Base-by-base conservation (phyloP, 345 rosid species). In the Turnera subulata region DNA sequence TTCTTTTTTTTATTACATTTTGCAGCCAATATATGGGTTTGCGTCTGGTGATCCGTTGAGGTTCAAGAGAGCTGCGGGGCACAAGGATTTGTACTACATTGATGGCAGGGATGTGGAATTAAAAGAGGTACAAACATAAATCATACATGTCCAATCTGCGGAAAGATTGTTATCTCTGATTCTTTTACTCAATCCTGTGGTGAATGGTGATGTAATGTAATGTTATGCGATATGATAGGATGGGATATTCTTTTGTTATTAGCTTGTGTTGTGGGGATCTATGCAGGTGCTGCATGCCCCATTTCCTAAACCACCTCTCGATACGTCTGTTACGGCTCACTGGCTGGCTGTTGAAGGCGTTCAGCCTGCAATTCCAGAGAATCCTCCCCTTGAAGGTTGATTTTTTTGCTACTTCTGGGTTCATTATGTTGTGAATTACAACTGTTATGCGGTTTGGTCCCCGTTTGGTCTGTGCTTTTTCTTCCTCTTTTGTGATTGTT, bases 271-370 rank as follows among this genome's bases (percentile, higher is more conserved):
- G 23, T 43, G 6, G 17, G n/a, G 38, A 46, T 45, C 5, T 44
- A 21, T 61, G 63, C 62, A 91, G 97, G 80, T 91, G 37, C 48
- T 85, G 53, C 86, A 85, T 40, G 78, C 97, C 9, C 81, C 91
- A 62, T 62, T 85, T 29, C 71, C 86, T 3, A 83, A 70, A 58
- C 64, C 83, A 16, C 89, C 89, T 1, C 78, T 74, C 22, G 89
- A 82, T 61, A 65, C 86, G 25, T 73, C 82, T 0, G 55, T 87
- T 58, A 46, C 72, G 58, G 63, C 69, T 67, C 97, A 87, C 62
- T 87, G 97, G 96, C 77, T 87, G 22, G 96, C 96, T 22, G 71
- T 91, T 74, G 97, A 91, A 83, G 97, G 97, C 20, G 71, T 85
- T 58, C 97, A 87, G 65, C 97, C 94, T 56, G 80, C 82, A 37